Evolutionary conservation across 148 eudicot genomes (phyloP), one percentile per base, ranked within the genome.

Genomic region (Camellia japonica): DNA sequence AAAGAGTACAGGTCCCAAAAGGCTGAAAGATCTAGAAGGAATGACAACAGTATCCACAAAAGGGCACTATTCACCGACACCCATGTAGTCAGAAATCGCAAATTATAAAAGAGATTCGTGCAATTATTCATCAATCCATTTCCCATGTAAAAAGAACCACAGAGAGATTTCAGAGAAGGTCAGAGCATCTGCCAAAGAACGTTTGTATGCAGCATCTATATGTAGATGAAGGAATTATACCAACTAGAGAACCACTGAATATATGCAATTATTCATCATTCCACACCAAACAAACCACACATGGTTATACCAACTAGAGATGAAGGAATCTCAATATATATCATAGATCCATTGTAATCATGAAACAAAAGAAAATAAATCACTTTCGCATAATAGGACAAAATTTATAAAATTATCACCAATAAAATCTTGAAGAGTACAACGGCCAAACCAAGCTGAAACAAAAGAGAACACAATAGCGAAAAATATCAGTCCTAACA

Each of bases 351-450:
- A 71, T n/a, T 71, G 20, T 71, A 71, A 16, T 51, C 74, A 16
- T 2, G 56, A 9, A 71, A 47, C 71, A 67, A 71, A 71, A 71
- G 16, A 51, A 54, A 23, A 30, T 2, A 60, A 77, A 77, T 30
- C 8, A 60, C 14, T 52, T 52, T 38, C 13, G 30, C 16, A 16
- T 12, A 16, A 66, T 19, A 56, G 68, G 38, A 49, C 19, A 75
- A 81, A 76, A 75, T 15, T 74, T 67, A 49, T 74, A 76, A 30
- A 59, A 68, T 14, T 16, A 68, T 56, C 67, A 68, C 73, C 65
- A 43, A 23, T 1, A 73, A 46, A 76, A 77, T 49, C 70, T 12
- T 64, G 41, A 63, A 58, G 56, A 68, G 70, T 81, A 47, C 69
- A 47, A 18, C 38, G 2, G 20, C 65, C 42, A 81, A 10, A 63